phyloP scores from a whole-genome alignment of 805 yeast genomes.

The Saccharomyces paradoxus region DNA sequence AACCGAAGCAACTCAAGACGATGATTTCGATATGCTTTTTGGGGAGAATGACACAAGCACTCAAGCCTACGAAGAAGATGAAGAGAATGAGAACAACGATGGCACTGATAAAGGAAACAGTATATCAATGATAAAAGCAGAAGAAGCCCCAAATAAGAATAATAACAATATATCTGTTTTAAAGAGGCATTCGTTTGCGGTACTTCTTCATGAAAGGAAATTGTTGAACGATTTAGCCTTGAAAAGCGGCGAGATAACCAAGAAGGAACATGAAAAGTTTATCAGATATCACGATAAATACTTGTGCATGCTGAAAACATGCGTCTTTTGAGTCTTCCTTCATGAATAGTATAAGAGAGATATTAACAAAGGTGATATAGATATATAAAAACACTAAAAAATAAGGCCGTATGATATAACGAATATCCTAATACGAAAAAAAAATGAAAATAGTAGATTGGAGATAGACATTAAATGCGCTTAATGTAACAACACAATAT shows the following conservation, averaged over 20 bases:
- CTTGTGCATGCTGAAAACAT: slow-evolving; percentile 14
- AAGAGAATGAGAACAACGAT: neutral
- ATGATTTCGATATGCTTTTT: slow-evolving; percentile 31
- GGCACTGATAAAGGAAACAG: neutral
- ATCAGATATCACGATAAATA: slow-evolving; percentile 18
- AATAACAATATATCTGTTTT: slow-evolving; percentile 8
- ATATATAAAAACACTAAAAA: neutral
- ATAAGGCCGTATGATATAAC: neutral
- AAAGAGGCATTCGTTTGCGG: slow-evolving; percentile 21
- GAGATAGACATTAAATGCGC: neutral
- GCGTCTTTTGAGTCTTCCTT: slow-evolving; percentile 13
- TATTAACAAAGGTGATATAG: neutral
- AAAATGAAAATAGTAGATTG: neutral
- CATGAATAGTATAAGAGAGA: neutral
- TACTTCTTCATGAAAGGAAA: slow-evolving; percentile 19
- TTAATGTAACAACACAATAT: neutral
- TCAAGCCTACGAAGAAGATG: slow-evolving; percentile 20
- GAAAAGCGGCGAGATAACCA: slow-evolving; percentile 7
- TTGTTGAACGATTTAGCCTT: slow-evolving; percentile 10
- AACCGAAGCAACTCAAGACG: slow-evolving; percentile 18
- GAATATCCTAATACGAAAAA: neutral
- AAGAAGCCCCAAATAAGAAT: slow-evolving; percentile 1
- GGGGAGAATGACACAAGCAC: slow-evolving; percentile 29
- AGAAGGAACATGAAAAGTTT: slow-evolving; percentile 14
- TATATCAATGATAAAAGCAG: slow-evolving; percentile 4